Evolutionary conservation across 352 stramenopile genomes (phyloP).

Genomic region (Globisporangium megalacanthum): DNA sequence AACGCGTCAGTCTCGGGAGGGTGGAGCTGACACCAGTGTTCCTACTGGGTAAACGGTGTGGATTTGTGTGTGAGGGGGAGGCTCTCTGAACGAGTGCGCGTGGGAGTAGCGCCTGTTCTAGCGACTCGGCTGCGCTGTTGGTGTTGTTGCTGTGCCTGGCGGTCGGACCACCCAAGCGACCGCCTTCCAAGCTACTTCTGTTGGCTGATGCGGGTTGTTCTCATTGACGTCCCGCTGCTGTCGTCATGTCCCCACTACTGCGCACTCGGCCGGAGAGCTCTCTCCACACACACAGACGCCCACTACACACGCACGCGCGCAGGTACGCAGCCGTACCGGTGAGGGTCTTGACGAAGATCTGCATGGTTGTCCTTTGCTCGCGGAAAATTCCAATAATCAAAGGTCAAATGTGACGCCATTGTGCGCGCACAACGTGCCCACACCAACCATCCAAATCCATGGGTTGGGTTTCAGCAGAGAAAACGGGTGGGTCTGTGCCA

Average conservation of each 20-base stretch:
- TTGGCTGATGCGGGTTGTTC: background rate
- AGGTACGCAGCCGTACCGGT: conserved; percentile 13
- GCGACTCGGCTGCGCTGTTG: background rate
- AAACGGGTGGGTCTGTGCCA: no score
- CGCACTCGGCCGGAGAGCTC: background rate
- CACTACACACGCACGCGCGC: background rate
- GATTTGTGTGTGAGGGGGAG: no score
- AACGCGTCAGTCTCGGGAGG: background rate
- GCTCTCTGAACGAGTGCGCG: background rate
- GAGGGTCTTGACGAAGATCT: conserved; percentile 52
- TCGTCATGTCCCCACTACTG: background rate
- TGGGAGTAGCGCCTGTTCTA: background rate
- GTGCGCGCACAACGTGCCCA: no score
- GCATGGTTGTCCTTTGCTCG: conserved; percentile 45
- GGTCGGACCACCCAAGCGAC: no score
- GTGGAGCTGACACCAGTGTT: no score
- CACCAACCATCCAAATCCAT: no score
- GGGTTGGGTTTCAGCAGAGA: no score
- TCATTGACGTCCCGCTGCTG: background rate
- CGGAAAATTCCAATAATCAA: conserved; percentile 57
- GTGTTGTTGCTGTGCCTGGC: background rate
- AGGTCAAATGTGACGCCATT: no score
- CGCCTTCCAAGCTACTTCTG: background rate
- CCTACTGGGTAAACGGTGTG: no score
- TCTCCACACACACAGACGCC: background rate